Evolutionary conservation across 176 grass and related monocot genomes (phyloP).

Genomic region (Ampelocalamus luodianensis): DNA sequence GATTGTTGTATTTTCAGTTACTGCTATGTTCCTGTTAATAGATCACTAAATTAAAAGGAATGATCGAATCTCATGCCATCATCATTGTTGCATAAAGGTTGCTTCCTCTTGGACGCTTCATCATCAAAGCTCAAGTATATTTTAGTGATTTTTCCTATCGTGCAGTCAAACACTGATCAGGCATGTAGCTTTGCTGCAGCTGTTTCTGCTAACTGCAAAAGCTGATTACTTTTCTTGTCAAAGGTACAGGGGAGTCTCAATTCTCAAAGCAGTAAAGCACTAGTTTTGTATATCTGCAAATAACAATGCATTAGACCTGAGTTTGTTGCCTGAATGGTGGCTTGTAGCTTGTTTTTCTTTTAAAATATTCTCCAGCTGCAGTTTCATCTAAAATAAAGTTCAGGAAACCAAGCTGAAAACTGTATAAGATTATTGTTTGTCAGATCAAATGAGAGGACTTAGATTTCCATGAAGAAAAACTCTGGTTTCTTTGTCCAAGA

Average conservation of each 20-base stretch:
- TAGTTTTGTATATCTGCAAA: slow-evolving; percentile 2
- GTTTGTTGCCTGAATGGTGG: background rate
- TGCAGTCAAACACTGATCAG: background rate
- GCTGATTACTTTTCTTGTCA: background rate
- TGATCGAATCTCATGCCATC: slow-evolving; percentile 41
- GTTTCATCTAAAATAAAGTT: background rate
- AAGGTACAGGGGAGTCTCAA: background rate
- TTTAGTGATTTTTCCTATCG: background rate
- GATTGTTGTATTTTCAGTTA: slow-evolving; percentile 54
- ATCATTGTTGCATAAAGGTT: slow-evolving; percentile 32
- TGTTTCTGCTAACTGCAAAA: slow-evolving; percentile 20
- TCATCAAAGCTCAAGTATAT: background rate
- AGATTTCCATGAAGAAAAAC: background rate
- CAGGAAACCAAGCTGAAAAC: background rate
- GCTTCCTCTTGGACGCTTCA: slow-evolving; percentile 1
- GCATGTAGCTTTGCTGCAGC: background rate
- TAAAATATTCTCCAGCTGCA: background rate
- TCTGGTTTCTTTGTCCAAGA: background rate
- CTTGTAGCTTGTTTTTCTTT: background rate
- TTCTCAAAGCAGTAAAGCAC: background rate
- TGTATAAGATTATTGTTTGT: background rate
- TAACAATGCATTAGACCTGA: background rate
- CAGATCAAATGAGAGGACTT: background rate
- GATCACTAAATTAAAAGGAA: slow-evolving; percentile 46
- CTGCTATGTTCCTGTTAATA: slow-evolving; percentile 52